Evolutionary conservation across 164 flowering plant genomes (phyloP).

Genomic region (Aristolochia californica): DNA sequence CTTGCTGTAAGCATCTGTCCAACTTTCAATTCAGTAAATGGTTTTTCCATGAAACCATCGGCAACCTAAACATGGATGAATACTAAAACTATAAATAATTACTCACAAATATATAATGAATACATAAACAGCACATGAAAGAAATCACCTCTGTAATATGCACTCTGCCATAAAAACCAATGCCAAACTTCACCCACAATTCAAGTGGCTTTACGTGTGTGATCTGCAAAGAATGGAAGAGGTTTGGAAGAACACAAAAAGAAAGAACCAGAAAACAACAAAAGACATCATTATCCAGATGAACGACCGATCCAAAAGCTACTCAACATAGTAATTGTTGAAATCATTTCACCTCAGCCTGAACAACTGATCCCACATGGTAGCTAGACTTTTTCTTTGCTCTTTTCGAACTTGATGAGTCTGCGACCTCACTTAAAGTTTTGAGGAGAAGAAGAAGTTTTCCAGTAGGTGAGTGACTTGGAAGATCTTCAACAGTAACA

Average conservation of each 20-base stretch:
- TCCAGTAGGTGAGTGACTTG: slow-evolving; percentile 50
- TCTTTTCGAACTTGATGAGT: slow-evolving; percentile 62
- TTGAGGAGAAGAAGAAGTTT: slow-evolving; percentile 73
- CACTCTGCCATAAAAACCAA: slow-evolving; percentile 62
- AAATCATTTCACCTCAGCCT: slow-evolving; percentile 64
- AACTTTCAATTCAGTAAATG: slow-evolving; percentile 49
- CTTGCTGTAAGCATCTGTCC: slow-evolving; percentile 70
- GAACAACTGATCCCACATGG: slow-evolving; percentile 63
- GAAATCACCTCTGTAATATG: slow-evolving; percentile 78
- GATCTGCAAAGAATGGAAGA: slow-evolving; percentile 32
- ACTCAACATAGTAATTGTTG: neutral
- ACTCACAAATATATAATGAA: neutral
- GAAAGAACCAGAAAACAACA: neutral
- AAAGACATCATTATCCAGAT: neutral
- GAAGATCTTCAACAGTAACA: slow-evolving; percentile 71
- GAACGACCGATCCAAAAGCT: neutral
- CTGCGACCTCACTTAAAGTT: slow-evolving; percentile 36
- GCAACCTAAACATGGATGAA: slow-evolving; percentile 30
- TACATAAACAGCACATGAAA: neutral
- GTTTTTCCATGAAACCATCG: slow-evolving; percentile 36
- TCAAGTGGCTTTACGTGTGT: slow-evolving; percentile 71
- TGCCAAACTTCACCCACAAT: slow-evolving; percentile 70
- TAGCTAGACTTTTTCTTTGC: slow-evolving; percentile 57
- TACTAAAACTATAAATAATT: slow-evolving; percentile 3
- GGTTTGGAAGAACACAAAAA: neutral